These are phyloP conservation scores for Magnolia officinalis DNA, from an alignment of 164 flowering plant genomes.

Conservation along the genomic window DNA sequence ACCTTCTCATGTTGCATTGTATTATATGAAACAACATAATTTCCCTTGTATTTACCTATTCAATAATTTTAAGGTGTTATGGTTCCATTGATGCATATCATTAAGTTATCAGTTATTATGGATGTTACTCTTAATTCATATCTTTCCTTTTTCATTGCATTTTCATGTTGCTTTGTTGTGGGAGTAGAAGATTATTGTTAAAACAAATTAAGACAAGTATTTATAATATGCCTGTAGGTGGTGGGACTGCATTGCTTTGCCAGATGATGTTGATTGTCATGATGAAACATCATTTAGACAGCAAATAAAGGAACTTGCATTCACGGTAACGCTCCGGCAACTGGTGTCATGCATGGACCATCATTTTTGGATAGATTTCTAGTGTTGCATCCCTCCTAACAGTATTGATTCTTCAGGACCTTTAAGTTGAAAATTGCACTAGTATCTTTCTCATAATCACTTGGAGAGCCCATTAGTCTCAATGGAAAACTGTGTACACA, in stretches of 20 bases:
- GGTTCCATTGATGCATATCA: neutral
- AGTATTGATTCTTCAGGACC: neutral
- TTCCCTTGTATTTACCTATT: too few species aligned
- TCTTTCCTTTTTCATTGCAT: neutral
- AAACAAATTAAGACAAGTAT: neutral
- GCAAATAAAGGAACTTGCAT: constrained; percentile 83
- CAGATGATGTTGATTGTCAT: constrained; percentile 65
- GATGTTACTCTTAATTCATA: neutral
- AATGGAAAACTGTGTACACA: too few species aligned
- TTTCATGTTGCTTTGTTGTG: neutral
- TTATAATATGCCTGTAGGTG: constrained; percentile 48
- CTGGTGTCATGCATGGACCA: neutral
- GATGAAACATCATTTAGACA: constrained; percentile 66
- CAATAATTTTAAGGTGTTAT: too few species aligned
- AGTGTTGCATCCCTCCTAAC: neutral
- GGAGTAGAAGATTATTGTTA: neutral
- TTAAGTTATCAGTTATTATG: neutral
- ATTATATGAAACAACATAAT: too few species aligned
- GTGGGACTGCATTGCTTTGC: constrained; percentile 97
- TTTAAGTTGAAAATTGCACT: too few species aligned
- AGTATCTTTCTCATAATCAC: too few species aligned
- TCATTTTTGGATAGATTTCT: neutral
- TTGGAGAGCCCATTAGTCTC: too few species aligned
- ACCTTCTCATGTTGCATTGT: too few species aligned
- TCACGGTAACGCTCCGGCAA: constrained; percentile 37